A percentile compares a stretch with the other conserved stretches of the same genome.
These are phyloP conservation scores for Coniella lustricola DNA, from an alignment of 2,329 filamentous ascomycete species.

Conservation along the genomic window DNA sequence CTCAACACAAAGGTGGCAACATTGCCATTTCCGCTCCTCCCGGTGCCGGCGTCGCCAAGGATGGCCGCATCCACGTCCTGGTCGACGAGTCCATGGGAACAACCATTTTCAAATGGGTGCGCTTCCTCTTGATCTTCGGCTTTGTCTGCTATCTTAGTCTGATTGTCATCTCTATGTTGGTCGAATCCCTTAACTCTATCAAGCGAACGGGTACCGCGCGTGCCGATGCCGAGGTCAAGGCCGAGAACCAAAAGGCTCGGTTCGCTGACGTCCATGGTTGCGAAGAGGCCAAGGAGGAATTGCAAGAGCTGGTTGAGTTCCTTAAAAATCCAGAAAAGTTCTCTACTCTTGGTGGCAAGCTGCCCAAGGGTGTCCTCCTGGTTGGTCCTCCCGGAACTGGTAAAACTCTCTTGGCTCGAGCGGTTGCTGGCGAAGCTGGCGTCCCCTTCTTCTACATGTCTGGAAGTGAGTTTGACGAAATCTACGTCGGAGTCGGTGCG, in stretches of 20 bases:
- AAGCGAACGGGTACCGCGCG: conserved; percentile 65
- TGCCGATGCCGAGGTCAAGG: conserved; percentile 72
- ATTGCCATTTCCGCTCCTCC: conserved; percentile 44
- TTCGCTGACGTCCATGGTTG: conserved; percentile 95
- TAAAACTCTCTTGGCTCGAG: conserved; percentile 91
- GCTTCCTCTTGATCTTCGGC: conserved; percentile 73
- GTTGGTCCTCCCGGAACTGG: conserved; percentile 95
- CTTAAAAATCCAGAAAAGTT: conserved; percentile 90
- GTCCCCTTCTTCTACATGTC: conserved; percentile 99
- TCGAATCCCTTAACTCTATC: conserved; percentile 73
- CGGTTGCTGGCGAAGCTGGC: conserved; percentile 91
- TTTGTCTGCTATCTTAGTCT: conserved; percentile 74
- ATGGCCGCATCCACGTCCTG: conserved; percentile 86
- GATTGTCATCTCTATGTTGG: conserved; percentile 70
- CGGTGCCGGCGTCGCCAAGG: conserved; percentile 62
- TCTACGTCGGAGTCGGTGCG: conserved; percentile 79
- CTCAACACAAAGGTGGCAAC: conserved; percentile 61
- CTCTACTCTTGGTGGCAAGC: conserved; percentile 86
- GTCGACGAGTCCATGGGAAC: conserved; percentile 82
- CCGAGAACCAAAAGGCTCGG: conserved; percentile 83
- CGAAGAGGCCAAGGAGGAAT: conserved; percentile 95
- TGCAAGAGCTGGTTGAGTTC: conserved; percentile 95
- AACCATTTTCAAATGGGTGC: conserved; percentile 83
- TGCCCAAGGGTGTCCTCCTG: conserved; percentile 92
- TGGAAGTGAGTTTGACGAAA: conserved; percentile 95